phyloP scores from a whole-genome alignment of 2,329 filamentous ascomycete species.

The Xylariaceae sp. region DNA sequence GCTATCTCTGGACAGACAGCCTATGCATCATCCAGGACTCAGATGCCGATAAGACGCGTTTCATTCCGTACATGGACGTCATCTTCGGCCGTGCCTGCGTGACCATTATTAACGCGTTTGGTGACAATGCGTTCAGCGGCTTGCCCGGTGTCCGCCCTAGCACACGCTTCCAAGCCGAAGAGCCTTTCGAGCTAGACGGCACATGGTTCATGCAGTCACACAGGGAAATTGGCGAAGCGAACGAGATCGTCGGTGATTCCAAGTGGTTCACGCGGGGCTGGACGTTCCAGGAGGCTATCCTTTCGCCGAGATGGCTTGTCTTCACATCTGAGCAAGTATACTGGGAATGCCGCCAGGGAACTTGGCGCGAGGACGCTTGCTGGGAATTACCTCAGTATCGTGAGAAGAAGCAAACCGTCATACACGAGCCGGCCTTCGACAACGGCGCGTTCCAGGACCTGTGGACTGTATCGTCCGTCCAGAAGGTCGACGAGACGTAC shows the following conservation, averaged over 20 bases:
- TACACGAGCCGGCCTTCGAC: too few species aligned
- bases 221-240: background rate
- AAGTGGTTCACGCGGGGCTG: too few species aligned
- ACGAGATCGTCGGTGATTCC: background rate
- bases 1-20: constrained; percentile 4
- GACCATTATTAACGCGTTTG: constrained; percentile 1
- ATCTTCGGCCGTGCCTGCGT: background rate
- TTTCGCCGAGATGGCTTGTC: background rate
- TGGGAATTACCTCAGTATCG: too few species aligned
- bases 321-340: background rate
- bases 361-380: too few species aligned
- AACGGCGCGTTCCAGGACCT: too few species aligned
- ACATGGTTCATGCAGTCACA: background rate
- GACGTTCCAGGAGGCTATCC: constrained; percentile 4
- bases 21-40: background rate
- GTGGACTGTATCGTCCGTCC: too few species aligned
- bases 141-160: background rate
- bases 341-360: constrained; percentile 2
- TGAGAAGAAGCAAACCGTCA: too few species aligned
- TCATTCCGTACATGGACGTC: background rate
- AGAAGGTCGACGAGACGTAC: too few species aligned
- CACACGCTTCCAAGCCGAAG: background rate
- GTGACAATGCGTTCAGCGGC: background rate
- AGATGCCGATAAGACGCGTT: background rate
- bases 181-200: constrained; percentile 3